Evolutionary conservation across 768 basidiomycete species (phyloP), one percentile per base, ranked within the genome.

Genomic region (Suillus discolor): DNA sequence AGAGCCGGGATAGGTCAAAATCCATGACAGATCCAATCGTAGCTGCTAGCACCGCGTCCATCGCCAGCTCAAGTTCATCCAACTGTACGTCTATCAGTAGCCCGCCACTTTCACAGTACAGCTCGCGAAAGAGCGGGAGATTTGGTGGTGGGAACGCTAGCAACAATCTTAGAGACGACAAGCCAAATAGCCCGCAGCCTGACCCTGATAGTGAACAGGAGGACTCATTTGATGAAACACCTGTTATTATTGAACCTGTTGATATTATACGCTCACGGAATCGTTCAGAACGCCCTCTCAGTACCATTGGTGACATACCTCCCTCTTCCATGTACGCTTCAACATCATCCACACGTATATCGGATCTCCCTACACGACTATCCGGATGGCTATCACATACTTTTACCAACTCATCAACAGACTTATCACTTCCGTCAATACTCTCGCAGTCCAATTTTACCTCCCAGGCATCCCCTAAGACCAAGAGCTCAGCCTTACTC

Each of bases 331-430:
- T 83, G 66, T 84, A 84, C 57, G 78, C 82, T 38, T 70, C 80
- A 64, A 77, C 80, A n/a, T 82, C 84, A 45, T 77, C 78, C 54
- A 73, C 81, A 16, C 83, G 86, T 62, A 84, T 91, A 66, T 80
- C 85, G 67, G 90, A 92, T 79, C 83, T 93, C 38, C 89, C 92
- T 1, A 88, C 87, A 16, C 84, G 92, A 0, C 85, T 93, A 54
- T 88, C 91, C 0, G 91, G 92, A 70, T 92, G 92, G 92, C 84
- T 93, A 77, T 85, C 89, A 0, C 90, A 93, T 75, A 89, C 90
- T 0, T 91, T 94, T 78, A 85, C 83, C 73, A 75, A 87, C 2
- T 92, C 91, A 2, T 82, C 89, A 0, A 87, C 88, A 1, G 92
- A 93, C 78, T 84, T 93, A 20, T 84, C 87, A 2, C 83, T 92